These are phyloP conservation scores for Blastomyces parvus DNA, from an alignment of 2,329 filamentous ascomycete genomes.

Conservation along the genomic window DNA sequence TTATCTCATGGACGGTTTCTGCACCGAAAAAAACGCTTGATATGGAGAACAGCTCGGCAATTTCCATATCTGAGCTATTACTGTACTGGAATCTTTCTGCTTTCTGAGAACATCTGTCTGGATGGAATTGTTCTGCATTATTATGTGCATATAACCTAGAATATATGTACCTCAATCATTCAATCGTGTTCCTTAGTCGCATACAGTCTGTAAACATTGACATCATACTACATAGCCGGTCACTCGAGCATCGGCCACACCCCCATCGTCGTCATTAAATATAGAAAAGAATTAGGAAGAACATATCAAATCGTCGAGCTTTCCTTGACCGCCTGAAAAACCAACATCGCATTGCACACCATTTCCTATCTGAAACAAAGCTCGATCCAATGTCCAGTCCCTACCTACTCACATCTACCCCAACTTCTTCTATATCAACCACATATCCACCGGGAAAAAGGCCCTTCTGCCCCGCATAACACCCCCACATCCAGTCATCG, in stretches of 20 bases:
- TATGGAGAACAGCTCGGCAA: neutral
- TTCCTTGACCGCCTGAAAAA: neutral
- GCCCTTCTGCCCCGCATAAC: conserved; percentile 70
- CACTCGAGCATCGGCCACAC: too few relatives aligned
- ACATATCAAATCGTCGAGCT: too few relatives aligned
- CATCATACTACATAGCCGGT: too few relatives aligned
- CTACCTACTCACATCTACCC: neutral
- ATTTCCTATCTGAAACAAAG: neutral
- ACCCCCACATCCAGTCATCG: conserved; percentile 80
- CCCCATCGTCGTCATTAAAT: neutral
- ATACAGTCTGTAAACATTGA: too few relatives aligned
- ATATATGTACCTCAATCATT: neutral
- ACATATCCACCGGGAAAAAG: conserved; percentile 77
- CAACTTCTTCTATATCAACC: conserved; percentile 36
- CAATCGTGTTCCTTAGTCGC: neutral
- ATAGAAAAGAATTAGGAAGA: neutral
- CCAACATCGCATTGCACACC: neutral
- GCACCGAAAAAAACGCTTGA: too few relatives aligned
- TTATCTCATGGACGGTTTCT: too few relatives aligned
- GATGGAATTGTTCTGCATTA: neutral
- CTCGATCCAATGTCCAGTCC: too few relatives aligned
- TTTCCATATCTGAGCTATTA: neutral
- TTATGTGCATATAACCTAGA: neutral
- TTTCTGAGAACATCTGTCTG: neutral
- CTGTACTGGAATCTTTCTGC: neutral